phyloP scores from a whole-genome alignment of 2,329 filamentous ascomycete genomes.

The Penicillium frequentans region DNA sequence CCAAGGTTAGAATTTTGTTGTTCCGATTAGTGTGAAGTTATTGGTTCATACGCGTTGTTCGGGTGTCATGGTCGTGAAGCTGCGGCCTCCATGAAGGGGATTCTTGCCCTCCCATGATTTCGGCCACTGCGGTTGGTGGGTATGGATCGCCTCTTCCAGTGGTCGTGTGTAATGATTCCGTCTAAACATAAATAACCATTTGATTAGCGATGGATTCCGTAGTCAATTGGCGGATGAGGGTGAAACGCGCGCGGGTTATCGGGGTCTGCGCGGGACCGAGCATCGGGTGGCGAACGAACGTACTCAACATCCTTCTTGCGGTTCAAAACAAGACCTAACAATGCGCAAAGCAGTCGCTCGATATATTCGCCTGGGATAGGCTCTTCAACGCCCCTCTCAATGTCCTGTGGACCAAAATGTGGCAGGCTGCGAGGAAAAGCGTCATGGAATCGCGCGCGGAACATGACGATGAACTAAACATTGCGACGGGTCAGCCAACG shows the following conservation, averaged over 20 bases:
- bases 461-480: slow-evolving; percentile 92
- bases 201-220: slow-evolving; percentile 30
- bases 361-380: slow-evolving; percentile 76
- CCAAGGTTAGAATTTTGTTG: slow-evolving; percentile 4
- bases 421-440: slow-evolving; percentile 83
- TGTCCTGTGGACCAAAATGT: slow-evolving; percentile 91
- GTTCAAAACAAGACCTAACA: slow-evolving; percentile 86
- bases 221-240: slow-evolving; percentile 4
- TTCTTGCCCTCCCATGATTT: slow-evolving; percentile 78
- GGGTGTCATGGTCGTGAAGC: slow-evolving; percentile 79
- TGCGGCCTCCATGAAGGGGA: slow-evolving; percentile 75
- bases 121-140: slow-evolving; percentile 87
- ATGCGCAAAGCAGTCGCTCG: slow-evolving; percentile 84
- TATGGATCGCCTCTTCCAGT: slow-evolving; percentile 85
- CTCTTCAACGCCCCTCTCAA: slow-evolving; percentile 83
- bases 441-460: slow-evolving; percentile 88
- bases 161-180: slow-evolving; percentile 90
- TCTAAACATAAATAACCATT: slow-evolving; percentile 50
- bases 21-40: background rate
- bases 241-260: slow-evolving; percentile 9
- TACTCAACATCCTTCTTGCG: slow-evolving; percentile 99
- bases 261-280: slow-evolving; percentile 11
- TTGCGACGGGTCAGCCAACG: slow-evolving; percentile 36
- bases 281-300: slow-evolving; percentile 45
- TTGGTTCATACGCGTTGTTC: slow-evolving; percentile 69